phyloP scores from a whole-genome alignment of 257 asterid species.

The Verbena officinalis region DNA sequence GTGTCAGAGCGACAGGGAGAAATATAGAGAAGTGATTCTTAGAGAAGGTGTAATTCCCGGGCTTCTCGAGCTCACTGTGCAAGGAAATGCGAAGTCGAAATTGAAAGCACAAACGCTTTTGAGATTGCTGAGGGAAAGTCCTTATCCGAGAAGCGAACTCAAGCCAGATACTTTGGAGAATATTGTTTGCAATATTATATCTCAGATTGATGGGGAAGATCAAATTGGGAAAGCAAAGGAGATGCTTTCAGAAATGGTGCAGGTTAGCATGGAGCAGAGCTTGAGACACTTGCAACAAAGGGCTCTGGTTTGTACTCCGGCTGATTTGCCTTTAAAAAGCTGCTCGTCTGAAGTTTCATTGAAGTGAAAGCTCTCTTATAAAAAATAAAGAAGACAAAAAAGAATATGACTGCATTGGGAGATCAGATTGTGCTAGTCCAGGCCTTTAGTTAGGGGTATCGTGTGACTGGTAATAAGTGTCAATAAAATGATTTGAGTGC shows the following conservation, averaged over 20 bases:
- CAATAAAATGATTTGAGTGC: constrained; percentile 34
- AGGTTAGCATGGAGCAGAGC: constrained; percentile 98
- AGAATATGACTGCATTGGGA: background rate
- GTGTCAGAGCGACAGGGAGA: constrained; percentile 75
- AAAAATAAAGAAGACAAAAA: background rate
- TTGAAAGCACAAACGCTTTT: constrained; percentile 72
- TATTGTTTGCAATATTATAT: constrained; percentile 70
- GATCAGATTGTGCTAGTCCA: constrained; percentile 75
- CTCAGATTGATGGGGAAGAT: constrained; percentile 79
- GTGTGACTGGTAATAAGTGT: constrained; percentile 64
- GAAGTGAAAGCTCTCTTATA: constrained; percentile 32
- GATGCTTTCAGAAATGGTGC: constrained; percentile 97
- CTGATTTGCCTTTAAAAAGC: constrained; percentile 54
- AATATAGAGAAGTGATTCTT: constrained; percentile 81
- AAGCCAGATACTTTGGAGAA: constrained; percentile 77
- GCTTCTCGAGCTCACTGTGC: constrained; percentile 91
- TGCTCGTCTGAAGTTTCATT: constrained; percentile 61
- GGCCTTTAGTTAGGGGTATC: constrained; percentile 49
- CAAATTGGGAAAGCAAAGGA: constrained; percentile 79
- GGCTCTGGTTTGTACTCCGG: constrained; percentile 70
- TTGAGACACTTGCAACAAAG: constrained; percentile 78
- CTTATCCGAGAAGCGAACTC: constrained; percentile 78
- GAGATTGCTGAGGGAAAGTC: constrained; percentile 69
- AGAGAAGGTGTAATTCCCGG: constrained; percentile 96
- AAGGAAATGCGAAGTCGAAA: constrained; percentile 74